A percentile compares a stretch with the other conserved stretches of the same genome.
Conservation (phyloP, 495 filamentous ascomycete species). For the Hyaloscypha variabilis region DNA sequence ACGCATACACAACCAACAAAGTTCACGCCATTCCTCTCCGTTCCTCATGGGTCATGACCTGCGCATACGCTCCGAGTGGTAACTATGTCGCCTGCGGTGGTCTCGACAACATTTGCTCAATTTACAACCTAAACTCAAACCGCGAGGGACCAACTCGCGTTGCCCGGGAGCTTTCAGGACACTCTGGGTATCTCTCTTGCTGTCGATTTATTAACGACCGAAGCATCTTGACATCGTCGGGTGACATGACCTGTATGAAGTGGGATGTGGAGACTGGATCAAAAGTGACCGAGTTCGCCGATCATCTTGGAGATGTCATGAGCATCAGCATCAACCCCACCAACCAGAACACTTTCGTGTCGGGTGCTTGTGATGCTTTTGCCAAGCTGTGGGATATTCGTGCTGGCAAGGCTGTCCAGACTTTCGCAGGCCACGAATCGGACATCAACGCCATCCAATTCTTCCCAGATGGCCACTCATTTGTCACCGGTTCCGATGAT, state of each 20-base stretch:
- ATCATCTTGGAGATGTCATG: constrained; percentile 99
- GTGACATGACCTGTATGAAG: constrained; percentile 99
- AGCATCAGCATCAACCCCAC: constrained; percentile 99
- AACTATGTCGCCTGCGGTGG: constrained; percentile 99
- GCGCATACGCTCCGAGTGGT: constrained; percentile 96
- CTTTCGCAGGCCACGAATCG: constrained; percentile 96
- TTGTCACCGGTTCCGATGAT: constrained; percentile 97
- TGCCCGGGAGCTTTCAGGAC: constrained; percentile 93
- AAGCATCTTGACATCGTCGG: constrained; percentile 95
- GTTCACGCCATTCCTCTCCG: constrained; percentile 98
- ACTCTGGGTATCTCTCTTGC: constrained; percentile 97
- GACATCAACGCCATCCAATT: constrained; percentile 99
- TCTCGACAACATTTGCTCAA: constrained; percentile 98
- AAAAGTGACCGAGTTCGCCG: constrained; percentile 97
- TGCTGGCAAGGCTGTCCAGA: constrained; percentile 97
- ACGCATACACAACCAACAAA: constrained; percentile 99
- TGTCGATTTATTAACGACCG: constrained; percentile 99
- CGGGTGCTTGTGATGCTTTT: constrained; percentile 97
- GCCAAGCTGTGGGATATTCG: constrained; percentile 99
- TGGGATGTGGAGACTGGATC: constrained; percentile 98
- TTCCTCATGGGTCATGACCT: constrained; percentile 99
- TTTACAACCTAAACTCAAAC: constrained; percentile 95
- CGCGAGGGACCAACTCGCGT: constrained; percentile 96
- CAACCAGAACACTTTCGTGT: constrained; percentile 98
- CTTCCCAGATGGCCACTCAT: constrained; percentile 98